A percentile compares a stretch with the other conserved stretches of the same genome.
phyloP scores from a whole-genome alignment of 768 basidiomycete species.

The Pulveroboletus sp. region DNA sequence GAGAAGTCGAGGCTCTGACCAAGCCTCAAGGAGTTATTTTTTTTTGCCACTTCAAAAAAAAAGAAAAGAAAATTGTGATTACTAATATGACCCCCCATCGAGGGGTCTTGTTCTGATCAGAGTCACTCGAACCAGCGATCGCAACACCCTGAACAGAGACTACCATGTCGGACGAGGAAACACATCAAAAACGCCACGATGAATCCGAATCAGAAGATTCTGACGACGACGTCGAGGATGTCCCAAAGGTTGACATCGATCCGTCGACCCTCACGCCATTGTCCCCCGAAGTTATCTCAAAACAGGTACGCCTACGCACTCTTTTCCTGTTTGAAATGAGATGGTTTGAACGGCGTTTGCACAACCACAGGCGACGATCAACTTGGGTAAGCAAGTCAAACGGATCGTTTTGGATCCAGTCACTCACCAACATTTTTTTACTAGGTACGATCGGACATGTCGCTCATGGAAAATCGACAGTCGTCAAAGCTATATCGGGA shows the following conservation, averaged over 20 bases:
- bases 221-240: constrained; percentile 47
- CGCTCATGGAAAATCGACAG: constrained; percentile 95
- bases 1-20: background rate
- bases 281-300: constrained; percentile 87
- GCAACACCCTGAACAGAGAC: constrained; percentile 5
- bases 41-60: background rate
- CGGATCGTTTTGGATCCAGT: background rate
- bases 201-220: constrained; percentile 75
- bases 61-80: background rate
- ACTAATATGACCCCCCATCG: constrained; percentile 9
- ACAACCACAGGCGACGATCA: constrained; percentile 81
- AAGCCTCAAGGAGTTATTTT: background rate
- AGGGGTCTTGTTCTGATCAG: constrained; percentile 16
- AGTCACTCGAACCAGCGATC: constrained; percentile 16
- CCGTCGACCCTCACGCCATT: constrained; percentile 79
- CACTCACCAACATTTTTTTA: constrained; percentile 5
- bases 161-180: constrained; percentile 69
- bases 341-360: constrained; percentile 3
- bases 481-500: constrained; percentile 98
- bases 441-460: constrained; percentile 98
- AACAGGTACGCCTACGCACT: constrained; percentile 67
- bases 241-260: constrained; percentile 77
- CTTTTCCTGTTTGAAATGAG: background rate
- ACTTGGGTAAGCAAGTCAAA: constrained; percentile 57
- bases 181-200: constrained; percentile 57